These are phyloP conservation scores for Dictyostelium brefeldianum DNA, from an alignment of 78 protist genomes.

Conservation along the genomic window DNA sequence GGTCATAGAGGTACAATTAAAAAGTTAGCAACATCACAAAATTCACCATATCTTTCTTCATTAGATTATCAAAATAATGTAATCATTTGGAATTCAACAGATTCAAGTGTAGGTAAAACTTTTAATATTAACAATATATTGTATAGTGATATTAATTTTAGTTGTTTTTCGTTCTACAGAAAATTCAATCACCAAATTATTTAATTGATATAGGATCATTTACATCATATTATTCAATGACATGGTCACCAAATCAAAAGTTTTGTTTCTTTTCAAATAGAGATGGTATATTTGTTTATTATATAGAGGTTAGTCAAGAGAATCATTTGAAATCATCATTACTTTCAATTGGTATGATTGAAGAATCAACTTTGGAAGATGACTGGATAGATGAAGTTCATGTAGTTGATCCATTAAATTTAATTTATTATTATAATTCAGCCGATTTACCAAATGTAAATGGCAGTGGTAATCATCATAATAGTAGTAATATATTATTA, in stretches of 20 bases:
- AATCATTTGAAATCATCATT: not conserved
- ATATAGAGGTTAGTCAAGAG: conserved; percentile 15
- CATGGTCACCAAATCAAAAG: conserved; percentile 67
- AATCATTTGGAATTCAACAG: conserved; percentile 40
- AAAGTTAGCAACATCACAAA: not conserved
- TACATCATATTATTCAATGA: not conserved
- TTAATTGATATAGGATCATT: conserved; percentile 43
- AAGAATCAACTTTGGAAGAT: conserved; percentile 31
- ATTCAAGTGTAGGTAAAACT: not conserved
- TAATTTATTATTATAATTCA: conserved; percentile 10
- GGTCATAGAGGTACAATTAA: conserved; percentile 41
- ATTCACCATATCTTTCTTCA: conserved; percentile 28
- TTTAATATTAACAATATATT: not conserved
- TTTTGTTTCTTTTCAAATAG: conserved; percentile 34
- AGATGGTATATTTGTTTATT: conserved; percentile 52
- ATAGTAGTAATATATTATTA: not conserved
- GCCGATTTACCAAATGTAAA: not conserved
- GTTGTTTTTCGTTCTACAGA: not conserved
- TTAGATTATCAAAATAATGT: conserved; percentile 43
- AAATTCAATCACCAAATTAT: conserved; percentile 32
- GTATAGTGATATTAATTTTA: not conserved
- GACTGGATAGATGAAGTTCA: conserved; percentile 54
- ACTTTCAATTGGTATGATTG: conserved; percentile 21
- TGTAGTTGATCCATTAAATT: conserved; percentile 37
- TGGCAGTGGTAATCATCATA: not conserved